A percentile compares a stretch with the other conserved stretches of the same genome.
These are phyloP conservation scores for Comarum palustre DNA, from an alignment of 306 rosid genomes.

Conservation along the genomic window DNA sequence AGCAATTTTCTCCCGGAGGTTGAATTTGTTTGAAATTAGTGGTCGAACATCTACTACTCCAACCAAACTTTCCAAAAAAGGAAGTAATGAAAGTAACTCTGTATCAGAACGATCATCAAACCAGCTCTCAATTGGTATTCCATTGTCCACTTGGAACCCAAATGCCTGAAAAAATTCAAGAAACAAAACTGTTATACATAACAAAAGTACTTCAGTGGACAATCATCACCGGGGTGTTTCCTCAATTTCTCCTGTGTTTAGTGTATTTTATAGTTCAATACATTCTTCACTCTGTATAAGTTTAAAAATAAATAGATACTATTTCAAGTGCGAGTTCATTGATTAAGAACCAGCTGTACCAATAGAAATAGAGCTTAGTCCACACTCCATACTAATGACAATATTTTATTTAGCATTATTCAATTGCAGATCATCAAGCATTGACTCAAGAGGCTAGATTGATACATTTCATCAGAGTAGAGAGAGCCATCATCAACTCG, in stretches of 20 bases:
- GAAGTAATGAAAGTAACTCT: slow-evolving; percentile 68
- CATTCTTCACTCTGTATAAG: background rate
- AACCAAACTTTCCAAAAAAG: slow-evolving; percentile 90
- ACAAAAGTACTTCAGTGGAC: background rate
- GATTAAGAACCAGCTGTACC: background rate
- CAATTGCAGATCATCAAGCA: background rate
- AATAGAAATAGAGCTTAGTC: background rate
- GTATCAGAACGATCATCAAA: slow-evolving; percentile 80
- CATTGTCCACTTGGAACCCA: slow-evolving; percentile 98
- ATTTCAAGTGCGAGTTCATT: background rate
- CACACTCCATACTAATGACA: background rate
- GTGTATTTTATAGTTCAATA: background rate
- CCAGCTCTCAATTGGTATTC: slow-evolving; percentile 99
- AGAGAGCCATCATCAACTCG: background rate
- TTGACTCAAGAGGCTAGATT: background rate
- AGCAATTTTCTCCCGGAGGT: slow-evolving; percentile 73
- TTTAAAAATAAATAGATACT: background rate
- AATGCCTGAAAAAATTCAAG: slow-evolving; percentile 59
- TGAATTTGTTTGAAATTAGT: slow-evolving; percentile 70
- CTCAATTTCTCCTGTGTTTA: background rate
- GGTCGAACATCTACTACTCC: slow-evolving; percentile 97
- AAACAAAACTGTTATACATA: slow-evolving; percentile 15
- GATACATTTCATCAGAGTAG: background rate
- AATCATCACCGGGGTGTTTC: background rate
- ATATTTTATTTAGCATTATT: background rate